Conservation (phyloP, 2,329 filamentous ascomycete species). For the Niveomyces coronatus region DNA sequence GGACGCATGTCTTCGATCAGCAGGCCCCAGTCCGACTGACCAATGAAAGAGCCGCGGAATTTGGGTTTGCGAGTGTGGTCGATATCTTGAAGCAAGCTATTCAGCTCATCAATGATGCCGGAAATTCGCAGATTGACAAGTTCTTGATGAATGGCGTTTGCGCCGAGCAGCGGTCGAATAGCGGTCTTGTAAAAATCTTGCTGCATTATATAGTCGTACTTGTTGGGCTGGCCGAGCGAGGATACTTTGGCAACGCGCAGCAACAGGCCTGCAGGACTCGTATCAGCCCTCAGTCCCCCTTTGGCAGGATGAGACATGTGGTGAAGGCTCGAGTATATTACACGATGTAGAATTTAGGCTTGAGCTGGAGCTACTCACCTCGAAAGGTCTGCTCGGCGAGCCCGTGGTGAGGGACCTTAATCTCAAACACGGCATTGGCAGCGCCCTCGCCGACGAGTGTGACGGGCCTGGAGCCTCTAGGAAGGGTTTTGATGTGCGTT, state of each 20-base stretch:
- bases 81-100: slow-evolving; percentile 39
- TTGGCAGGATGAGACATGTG: no score
- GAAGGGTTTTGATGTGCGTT: slow-evolving; percentile 21
- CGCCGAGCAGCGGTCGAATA: slow-evolving; percentile 25
- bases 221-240: slow-evolving; percentile 18
- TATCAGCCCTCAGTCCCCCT: no score
- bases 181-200: slow-evolving; percentile 25
- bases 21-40: slow-evolving; percentile 52
- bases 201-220: slow-evolving; percentile 28
- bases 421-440: slow-evolving; percentile 65
- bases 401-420: slow-evolving; percentile 31
- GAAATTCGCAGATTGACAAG: slow-evolving; percentile 26
- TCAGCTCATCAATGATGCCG: slow-evolving; percentile 35
- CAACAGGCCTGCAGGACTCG: slow-evolving; percentile 19
- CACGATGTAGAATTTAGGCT: slow-evolving; percentile 11
- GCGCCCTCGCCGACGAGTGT: slow-evolving; percentile 56
- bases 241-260: slow-evolving; percentile 30
- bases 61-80: slow-evolving; percentile 34
- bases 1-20: slow-evolving; percentile 62
- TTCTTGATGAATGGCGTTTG: slow-evolving; percentile 26
- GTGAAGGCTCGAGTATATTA: slow-evolving; percentile 14
- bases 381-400: slow-evolving; percentile 21
- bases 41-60: slow-evolving; percentile 40
- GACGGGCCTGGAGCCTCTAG: slow-evolving; percentile 23
- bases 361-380: slow-evolving; percentile 26